Base-by-base conservation (phyloP, 768 basidiomycete species). In the Psilocybe cubensis region DNA sequence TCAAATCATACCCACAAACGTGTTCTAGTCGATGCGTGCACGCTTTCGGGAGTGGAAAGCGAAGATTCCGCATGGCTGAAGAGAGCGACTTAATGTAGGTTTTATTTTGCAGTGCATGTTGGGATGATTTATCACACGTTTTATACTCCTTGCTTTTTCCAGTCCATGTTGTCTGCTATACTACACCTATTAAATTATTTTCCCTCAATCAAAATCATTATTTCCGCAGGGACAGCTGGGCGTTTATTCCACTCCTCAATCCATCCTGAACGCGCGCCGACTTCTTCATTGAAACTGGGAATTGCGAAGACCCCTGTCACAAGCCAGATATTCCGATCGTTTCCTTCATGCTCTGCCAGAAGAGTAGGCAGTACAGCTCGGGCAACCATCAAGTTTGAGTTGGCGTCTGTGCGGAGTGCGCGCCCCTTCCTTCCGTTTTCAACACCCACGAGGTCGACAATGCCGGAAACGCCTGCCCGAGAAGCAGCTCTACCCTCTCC, bases 291-390 rank as follows among this genome's bases (percentile, higher is more conserved):
- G 23, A 70, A 58, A 56, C 72, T 79, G 6, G 87, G 85, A 38
- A 86, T 65, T 0, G 79, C 88, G 68, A 90, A 88, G 12, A 91
- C 81, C 3, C 77, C 88, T 14, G 88, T 86, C 17, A 83, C 82
- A 27, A 89, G 65, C 88, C 86, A 89, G 7, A 76, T 68, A 58
- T 82, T 79, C 24, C 61, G 58, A 3, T 72, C 73, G 3, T 72
- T 67, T n/a, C 68, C 64, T 17, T 68, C 67, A 56, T 85, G 79
- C 40, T 78, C 74, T 2, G 76, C 83, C 48, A 82, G 59, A 43
- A 91, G 76, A 38, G 86, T 87, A 4, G 88, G 88, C 56, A 90
- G 68, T n/a, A 88, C 80, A 31, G 88, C 85, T 20, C 88, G 75
- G 2, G 88, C 78, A 29, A 82, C 83, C 60, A 91, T 81, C 65